Base-by-base conservation (phyloP, 768 basidiomycete species). In the Hypsizygus marmoreus region DNA sequence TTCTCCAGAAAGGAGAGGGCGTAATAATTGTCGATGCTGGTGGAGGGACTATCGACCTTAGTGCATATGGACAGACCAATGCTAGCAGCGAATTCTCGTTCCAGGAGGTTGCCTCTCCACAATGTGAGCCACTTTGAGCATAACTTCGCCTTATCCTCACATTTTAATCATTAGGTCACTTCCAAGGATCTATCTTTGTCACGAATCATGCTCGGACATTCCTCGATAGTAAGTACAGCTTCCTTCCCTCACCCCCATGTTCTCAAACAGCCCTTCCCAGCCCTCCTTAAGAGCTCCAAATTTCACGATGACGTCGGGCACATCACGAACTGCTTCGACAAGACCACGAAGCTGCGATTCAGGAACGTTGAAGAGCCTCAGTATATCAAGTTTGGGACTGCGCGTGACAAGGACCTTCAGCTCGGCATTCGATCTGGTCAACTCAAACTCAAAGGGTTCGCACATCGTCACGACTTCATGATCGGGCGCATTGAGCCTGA, bases 1-100 rank as follows among this genome's bases (percentile, higher is more conserved):
- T 11, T 10, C 23, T n/a, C 3, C 26, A 55, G 68, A 56, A 26
- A 0, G 65, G 65, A 1, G 55, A 61, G 23, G 67, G 69, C 1
- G 60, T 79, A 5, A 66, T 77, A 13, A 57, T 81, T 12, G 69
- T 80, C 7, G 80, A 82, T 53, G 77, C 76, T 6, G 80, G 80
- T 4, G 76, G 76, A 19, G 79, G 76, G 14, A 81, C 77, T 0
- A 62, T 80, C 13, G 80, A 81, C 45, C 60, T 80, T 29, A 79
- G 75, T 47, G 67, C 72, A 11, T 81, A 81, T 8, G 75, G 76
- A 11, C 49, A 50, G 22, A 64, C 26, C 10, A 39, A 13, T 1
- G 62, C 63, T 0, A 37, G 61, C 1, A 38, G 32, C 11, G 43
- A 55, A 58, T 36, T 68, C 63, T 72, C 56, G 13, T 67, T 75